A percentile compares a stretch with the other conserved stretches of the same genome.
Conservation (phyloP, 148 eudicot genomes). For the Polygonum aviculare region DNA sequence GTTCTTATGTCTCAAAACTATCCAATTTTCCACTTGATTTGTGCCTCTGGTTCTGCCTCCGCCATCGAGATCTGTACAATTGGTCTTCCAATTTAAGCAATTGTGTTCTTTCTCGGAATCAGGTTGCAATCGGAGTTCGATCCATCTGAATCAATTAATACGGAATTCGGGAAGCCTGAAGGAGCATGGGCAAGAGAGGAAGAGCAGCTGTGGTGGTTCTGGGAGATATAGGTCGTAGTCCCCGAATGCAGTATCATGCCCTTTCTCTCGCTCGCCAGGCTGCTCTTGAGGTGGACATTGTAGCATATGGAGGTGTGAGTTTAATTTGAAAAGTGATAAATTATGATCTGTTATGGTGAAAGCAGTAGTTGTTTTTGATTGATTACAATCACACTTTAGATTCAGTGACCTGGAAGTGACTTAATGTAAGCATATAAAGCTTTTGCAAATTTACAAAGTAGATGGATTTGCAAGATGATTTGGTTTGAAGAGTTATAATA, state of each 20-base stretch:
- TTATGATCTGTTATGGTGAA: background rate
- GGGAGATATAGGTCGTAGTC: constrained; percentile 97
- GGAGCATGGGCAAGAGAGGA: constrained; percentile 46
- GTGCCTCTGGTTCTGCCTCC: too few species aligned
- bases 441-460: background rate
- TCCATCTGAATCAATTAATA: background rate
- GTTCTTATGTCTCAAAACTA: too few species aligned
- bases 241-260: constrained; percentile 95
- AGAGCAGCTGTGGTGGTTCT: constrained; percentile 82
- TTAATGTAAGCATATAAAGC: background rate
- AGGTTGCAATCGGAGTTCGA: background rate
- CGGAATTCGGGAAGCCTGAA: background rate
- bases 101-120: background rate
- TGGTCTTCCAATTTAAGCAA: background rate
- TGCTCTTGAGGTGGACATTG: constrained; percentile 73
- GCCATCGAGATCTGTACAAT: background rate
- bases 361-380: background rate
- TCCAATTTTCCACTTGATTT: too few species aligned
- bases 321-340: background rate
- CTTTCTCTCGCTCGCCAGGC: constrained; percentile 95
- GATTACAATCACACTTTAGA: background rate
- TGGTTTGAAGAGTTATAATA: background rate
- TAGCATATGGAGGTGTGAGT: constrained; percentile 84
- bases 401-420: background rate
- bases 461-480: background rate